Base-by-base conservation (phyloP, 257 asterid species). In the Osmanthus fragrans region DNA sequence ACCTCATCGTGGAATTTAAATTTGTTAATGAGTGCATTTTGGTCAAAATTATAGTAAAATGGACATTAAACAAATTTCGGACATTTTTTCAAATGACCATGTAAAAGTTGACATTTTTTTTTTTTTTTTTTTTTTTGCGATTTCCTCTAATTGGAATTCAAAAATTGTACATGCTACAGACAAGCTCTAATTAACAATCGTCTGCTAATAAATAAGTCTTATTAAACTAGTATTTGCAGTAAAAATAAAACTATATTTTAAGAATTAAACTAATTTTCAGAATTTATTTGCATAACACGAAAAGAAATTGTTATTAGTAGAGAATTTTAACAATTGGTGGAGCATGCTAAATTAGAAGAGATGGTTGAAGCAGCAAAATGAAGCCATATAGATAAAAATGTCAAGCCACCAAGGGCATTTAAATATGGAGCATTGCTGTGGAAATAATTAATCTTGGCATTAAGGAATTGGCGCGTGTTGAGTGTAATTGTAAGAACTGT, bases 361-460 rank as follows among this genome's bases (percentile, higher is more conserved):
- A 63, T 25, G 6, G 18, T 32, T 12, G 36, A 19, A 27, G 13
- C 21, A 19, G 8, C 71, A 77, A 7, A 37, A 60, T 37, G 36
- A 36, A 63, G 78, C 30, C 29, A 37, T 36, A 29, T 12, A 15
- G 71, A 23, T 40, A 71, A 39, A 40, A 11, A 70, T 36, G 58
- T 7, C 34, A 25, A n/a, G 27, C 29, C 72, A 51, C 4, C 7
- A 66, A 64, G 25, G 71, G 36, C 75, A 60, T 73, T 64, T 36
- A 29, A 21, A 64, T 51, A 76, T 64, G 42, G 56, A 73, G 73
- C 37, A 49, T 63, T 81, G 79, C 68, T 68, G 34, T 64, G 72
- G 49, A 75, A 73, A 76, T 72, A 75, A 58, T 60, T 45, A 21
- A 73, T 69, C 60, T 72, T 63, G 70, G 70, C 18, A 66, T 78